phyloP scores from a whole-genome alignment of 345 rosid genomes.

The Cardiospermum halicacabum region DNA sequence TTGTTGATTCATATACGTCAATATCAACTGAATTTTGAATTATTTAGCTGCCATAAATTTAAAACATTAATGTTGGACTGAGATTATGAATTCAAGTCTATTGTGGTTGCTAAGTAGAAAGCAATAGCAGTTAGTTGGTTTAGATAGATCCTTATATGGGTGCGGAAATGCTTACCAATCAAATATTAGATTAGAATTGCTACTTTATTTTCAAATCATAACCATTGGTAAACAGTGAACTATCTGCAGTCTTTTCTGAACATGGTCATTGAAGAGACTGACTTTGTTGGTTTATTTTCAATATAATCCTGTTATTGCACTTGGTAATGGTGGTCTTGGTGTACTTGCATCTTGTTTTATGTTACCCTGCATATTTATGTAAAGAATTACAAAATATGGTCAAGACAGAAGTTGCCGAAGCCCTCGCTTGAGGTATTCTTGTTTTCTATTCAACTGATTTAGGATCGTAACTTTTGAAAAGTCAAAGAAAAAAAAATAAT shows the following conservation, averaged over 20 bases:
- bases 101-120: background rate
- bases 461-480: no score
- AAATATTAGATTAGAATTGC: background rate
- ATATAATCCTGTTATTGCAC: constrained; percentile 85
- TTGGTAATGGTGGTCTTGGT: constrained; percentile 86
- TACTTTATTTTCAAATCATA: background rate
- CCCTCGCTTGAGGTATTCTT: constrained; percentile 80
- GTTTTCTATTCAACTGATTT: constrained; percentile 15
- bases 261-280: constrained; percentile 1
- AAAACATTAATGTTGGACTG: background rate
- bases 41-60: background rate
- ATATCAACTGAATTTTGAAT: background rate
- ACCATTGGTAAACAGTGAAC: background rate
- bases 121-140: background rate
- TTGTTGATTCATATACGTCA: constrained; percentile 7
- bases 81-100: background rate
- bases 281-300: constrained; percentile 12
- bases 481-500: no score
- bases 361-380: constrained; percentile 78
- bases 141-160: background rate
- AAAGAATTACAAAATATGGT: constrained; percentile 71
- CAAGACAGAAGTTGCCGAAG: constrained; percentile 82
- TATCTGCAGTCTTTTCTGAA: constrained; percentile 4
- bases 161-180: background rate
- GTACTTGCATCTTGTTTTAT: constrained; percentile 81